These are phyloP conservation scores for Paecilomyces sp. DNA, from an alignment of 2,329 filamentous ascomycete genomes.

Conservation along the genomic window DNA sequence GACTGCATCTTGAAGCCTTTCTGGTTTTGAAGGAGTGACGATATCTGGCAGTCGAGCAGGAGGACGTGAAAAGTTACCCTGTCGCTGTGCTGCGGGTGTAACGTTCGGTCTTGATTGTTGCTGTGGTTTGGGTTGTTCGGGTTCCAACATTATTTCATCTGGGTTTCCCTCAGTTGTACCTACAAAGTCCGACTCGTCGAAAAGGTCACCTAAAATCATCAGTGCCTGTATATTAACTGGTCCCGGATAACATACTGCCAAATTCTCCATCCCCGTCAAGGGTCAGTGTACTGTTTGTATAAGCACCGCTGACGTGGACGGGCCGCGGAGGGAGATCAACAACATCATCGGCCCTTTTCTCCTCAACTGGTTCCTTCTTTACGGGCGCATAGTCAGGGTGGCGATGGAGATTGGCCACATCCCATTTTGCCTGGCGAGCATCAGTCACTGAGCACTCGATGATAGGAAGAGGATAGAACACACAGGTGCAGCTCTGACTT, in stretches of 20 bases:
- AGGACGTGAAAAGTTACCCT: constrained; percentile 10
- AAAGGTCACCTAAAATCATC: constrained; percentile 45
- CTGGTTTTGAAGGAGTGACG: constrained; percentile 34
- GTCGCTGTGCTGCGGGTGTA: constrained; percentile 13
- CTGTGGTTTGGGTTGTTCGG: constrained; percentile 17
- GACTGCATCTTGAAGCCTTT: constrained; percentile 18
- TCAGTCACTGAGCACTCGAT: constrained; percentile 8
- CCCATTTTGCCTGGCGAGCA: constrained; percentile 54
- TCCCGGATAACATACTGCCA: constrained; percentile 26
- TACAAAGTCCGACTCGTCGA: constrained; percentile 71
- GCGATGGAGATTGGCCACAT: constrained; percentile 71
- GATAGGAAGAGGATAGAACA: constrained; percentile 7
- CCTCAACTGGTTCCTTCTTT: constrained; percentile 47
- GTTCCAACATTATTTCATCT: constrained; percentile 62
- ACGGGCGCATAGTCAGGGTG: constrained; percentile 63
- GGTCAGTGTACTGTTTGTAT: constrained; percentile 17
- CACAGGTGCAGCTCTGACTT: constrained; percentile 69
- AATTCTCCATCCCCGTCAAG: constrained; percentile 37
- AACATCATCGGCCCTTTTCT: constrained; percentile 42
- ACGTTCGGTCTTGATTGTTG: constrained; percentile 20
- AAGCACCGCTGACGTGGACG: constrained; percentile 17
- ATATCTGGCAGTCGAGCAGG: constrained; percentile 13
- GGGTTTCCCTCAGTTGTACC: constrained; percentile 64
- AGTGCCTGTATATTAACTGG: neutral
- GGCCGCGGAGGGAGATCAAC: constrained; percentile 35